These are phyloP conservation scores for Gossypium davidsonii DNA, from an alignment of 441 rosid genomes.

Conservation along the genomic window DNA sequence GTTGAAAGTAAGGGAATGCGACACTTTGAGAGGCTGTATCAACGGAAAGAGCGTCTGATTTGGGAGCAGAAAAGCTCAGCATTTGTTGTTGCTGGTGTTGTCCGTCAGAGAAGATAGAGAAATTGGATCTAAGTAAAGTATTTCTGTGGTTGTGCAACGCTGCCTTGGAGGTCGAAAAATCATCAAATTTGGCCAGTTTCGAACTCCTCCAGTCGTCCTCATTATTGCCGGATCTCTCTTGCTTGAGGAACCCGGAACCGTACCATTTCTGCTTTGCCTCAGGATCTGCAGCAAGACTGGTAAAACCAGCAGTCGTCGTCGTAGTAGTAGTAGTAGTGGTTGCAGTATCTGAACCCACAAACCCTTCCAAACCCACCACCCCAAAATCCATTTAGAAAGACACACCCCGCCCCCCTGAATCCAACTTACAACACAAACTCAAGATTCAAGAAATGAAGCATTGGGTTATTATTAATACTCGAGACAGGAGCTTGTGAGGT, in stretches of 20 bases:
- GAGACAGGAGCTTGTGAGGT: constrained; percentile 16
- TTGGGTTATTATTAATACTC: constrained; percentile 2
- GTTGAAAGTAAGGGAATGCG: constrained; percentile 37
- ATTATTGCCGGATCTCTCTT: constrained; percentile 31
- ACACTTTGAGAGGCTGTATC: constrained; percentile 25
- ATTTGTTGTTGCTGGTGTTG: constrained; percentile 55
- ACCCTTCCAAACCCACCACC: constrained; percentile 39
- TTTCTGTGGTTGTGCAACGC: constrained; percentile 32
- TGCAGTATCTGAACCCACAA: constrained; percentile 39
- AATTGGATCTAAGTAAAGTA: constrained; percentile 40
- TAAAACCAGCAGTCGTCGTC: constrained; percentile 13
- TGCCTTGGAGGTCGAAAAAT: constrained; percentile 26
- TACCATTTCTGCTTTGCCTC: constrained; percentile 39
- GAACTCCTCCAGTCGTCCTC: constrained; percentile 54
- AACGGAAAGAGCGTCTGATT: constrained; percentile 32
- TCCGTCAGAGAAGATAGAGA: constrained; percentile 31
- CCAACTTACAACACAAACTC: constrained; percentile 15
- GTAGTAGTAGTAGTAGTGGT: constrained; percentile 3
- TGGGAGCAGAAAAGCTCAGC: constrained; percentile 65
- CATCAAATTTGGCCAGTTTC: constrained; percentile 45
- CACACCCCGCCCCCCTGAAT: neutral
- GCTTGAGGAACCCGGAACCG: constrained; percentile 61
- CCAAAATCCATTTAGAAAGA: constrained; percentile 46
- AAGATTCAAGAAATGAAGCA: constrained; percentile 15
- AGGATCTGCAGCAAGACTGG: constrained; percentile 40